Conservation (phyloP, 2,329 filamentous ascomycete genomes). For the Alternaria brassicicola region DNA sequence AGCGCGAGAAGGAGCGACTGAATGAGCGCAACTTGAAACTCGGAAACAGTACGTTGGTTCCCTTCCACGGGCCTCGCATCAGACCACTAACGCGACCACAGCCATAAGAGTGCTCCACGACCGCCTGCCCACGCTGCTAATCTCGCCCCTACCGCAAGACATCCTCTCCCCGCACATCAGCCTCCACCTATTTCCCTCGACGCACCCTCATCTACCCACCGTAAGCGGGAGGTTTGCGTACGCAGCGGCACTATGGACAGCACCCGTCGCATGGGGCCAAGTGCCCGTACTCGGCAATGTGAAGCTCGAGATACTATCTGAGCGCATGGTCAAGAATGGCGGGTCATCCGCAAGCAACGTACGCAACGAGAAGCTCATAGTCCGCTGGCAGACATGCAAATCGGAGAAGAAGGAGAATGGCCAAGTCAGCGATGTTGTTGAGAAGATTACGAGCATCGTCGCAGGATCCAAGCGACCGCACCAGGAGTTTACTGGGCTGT, state of each 20-base stretch:
- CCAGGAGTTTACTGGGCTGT: constrained; percentile 86
- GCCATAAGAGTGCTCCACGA: constrained; percentile 67
- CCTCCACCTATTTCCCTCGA: constrained; percentile 71
- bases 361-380: constrained; percentile 79
- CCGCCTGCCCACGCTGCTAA: constrained; percentile 65
- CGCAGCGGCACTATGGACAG: constrained; percentile 92
- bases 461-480: constrained; percentile 53
- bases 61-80: not conserved
- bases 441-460: constrained; percentile 62
- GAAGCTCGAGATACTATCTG: constrained; percentile 82
- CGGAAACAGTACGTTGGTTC: constrained; percentile 61
- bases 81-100: constrained; percentile 35
- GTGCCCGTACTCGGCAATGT: constrained; percentile 91
- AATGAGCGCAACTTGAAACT: constrained; percentile 67
- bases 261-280: constrained; percentile 92
- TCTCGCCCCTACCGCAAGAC: constrained; percentile 65
- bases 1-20: constrained; percentile 56
- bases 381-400: constrained; percentile 81
- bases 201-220: constrained; percentile 86
- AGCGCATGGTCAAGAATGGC: constrained; percentile 75
- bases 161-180: constrained; percentile 67
- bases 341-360: constrained; percentile 49
- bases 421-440: constrained; percentile 56
- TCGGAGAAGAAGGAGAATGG: constrained; percentile 54
- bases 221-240: constrained; percentile 91